These are phyloP conservation scores for Candida dubliniensis DNA, from an alignment of 1,139 yeast species.

Conservation along the genomic window DNA sequence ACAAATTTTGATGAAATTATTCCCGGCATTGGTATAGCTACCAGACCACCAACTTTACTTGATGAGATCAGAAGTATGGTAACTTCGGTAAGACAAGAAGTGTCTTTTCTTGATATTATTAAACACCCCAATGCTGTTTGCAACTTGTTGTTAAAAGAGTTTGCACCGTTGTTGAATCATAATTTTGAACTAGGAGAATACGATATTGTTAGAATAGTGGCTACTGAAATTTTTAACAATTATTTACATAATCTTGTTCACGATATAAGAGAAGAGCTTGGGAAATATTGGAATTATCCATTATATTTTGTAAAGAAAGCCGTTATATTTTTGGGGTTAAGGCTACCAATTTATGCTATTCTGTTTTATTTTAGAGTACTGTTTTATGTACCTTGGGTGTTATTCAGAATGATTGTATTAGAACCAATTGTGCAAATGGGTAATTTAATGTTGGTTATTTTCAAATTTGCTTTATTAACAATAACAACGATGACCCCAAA, in stretches of 20 bases:
- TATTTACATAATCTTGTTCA: conserved; percentile 12
- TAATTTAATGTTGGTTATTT: conserved; percentile 1
- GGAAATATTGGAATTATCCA: conserved; percentile 11
- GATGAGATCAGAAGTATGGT: conserved; percentile 5
- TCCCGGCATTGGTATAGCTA: neutral
- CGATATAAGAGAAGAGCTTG: conserved; percentile 7
- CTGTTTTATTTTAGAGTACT: conserved; percentile 17
- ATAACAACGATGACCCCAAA: neutral
- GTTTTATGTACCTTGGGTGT: conserved; percentile 19
- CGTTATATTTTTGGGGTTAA: conserved; percentile 13
- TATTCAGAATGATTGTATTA: conserved; percentile 8
- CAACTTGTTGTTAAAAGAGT: conserved; percentile 11
- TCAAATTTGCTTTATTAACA: conserved; percentile 2
- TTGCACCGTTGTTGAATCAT: conserved; percentile 12
- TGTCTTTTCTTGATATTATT: conserved; percentile 15
- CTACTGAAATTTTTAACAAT: conserved; percentile 21
- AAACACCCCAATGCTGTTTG: conserved; percentile 15
- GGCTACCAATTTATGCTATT: conserved; percentile 19
- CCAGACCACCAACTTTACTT: neutral
- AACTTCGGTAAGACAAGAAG: conserved; percentile 9
- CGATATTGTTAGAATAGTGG: conserved; percentile 12
- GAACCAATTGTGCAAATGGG: conserved; percentile 7
- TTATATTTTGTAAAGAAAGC: conserved; percentile 9
- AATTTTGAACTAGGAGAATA: conserved; percentile 11
- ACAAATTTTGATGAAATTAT: conserved; percentile 7